A percentile compares a stretch with the other conserved stretches of the same genome.
phyloP scores from a whole-genome alignment of 768 basidiomycete genomes.

The Tricholoma furcatifolium region DNA sequence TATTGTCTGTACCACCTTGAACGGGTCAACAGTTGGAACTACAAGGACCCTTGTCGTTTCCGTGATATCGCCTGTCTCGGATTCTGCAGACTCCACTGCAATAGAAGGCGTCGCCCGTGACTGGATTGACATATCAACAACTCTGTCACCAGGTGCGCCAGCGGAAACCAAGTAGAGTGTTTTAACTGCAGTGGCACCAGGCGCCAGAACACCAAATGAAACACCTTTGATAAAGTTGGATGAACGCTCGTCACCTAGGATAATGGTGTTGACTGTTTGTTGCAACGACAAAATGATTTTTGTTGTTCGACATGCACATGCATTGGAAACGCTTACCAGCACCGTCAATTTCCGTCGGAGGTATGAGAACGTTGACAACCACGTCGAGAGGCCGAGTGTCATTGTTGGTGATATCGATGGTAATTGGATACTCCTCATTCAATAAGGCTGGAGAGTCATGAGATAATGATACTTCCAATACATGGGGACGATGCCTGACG shows the following conservation, averaged over 20 bases:
- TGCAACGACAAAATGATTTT: neutral
- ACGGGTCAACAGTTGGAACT: conserved; percentile 64
- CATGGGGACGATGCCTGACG: conserved; percentile 62
- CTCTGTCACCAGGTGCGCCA: conserved; percentile 67
- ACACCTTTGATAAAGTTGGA: conserved; percentile 74
- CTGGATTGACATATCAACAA: conserved; percentile 80
- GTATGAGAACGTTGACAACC: conserved; percentile 71
- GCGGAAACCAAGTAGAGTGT: conserved; percentile 61
- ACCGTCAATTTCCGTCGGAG: conserved; percentile 75
- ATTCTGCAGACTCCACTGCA: conserved; percentile 20
- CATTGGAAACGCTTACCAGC: conserved; percentile 47
- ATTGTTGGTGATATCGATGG: conserved; percentile 64
- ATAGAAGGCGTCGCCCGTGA: conserved; percentile 43
- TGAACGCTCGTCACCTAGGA: conserved; percentile 62
- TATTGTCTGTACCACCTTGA: conserved; percentile 53
- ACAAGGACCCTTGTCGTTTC: conserved; percentile 69
- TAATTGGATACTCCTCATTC: conserved; percentile 78
- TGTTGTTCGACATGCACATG: neutral
- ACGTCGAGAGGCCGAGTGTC: conserved; percentile 73
- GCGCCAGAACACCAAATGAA: conserved; percentile 58
- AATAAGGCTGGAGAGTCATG: conserved; percentile 74
- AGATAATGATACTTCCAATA: conserved; percentile 49
- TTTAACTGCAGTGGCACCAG: conserved; percentile 58
- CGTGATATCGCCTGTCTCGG: conserved; percentile 34
- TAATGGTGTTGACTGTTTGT: conserved; percentile 55